Conservation (phyloP, 179 eudicot genomes). For the Actinidia chinensis region DNA sequence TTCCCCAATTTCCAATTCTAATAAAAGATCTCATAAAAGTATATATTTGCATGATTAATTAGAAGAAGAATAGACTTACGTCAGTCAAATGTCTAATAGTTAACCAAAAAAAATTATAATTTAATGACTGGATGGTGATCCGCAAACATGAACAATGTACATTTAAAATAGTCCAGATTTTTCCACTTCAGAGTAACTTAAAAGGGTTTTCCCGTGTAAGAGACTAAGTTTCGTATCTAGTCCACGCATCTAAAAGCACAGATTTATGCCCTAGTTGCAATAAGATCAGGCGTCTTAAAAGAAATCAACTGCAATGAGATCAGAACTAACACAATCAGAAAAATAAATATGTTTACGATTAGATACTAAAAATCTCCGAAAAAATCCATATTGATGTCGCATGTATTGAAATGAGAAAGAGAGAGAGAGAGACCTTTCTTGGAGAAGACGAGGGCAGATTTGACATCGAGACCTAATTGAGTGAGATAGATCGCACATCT, state of each 20-base stretch:
- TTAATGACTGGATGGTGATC: too few relatives aligned
- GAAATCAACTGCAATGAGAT: neutral
- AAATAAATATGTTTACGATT: neutral
- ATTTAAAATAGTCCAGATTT: too few relatives aligned
- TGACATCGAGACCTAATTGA: slow-evolving; percentile 65
- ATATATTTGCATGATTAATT: too few relatives aligned
- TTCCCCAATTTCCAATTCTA: too few relatives aligned
- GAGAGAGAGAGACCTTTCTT: slow-evolving; percentile 58
- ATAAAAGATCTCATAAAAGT: too few relatives aligned
- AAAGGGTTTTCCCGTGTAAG: neutral
- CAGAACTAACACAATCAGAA: neutral
- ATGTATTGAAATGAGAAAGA: neutral
- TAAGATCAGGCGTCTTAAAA: slow-evolving; percentile 1
- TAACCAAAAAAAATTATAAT: too few relatives aligned
- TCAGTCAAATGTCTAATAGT: too few relatives aligned
- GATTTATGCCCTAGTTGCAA: neutral
- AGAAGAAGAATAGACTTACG: too few relatives aligned
- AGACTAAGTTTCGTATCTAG: neutral
- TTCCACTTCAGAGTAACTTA: too few relatives aligned
- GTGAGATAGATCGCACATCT: slow-evolving; percentile 62
- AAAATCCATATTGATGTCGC: neutral
- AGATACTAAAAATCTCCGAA: neutral
- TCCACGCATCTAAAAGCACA: neutral
- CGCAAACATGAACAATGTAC: too few relatives aligned
- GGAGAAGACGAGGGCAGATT: slow-evolving; percentile 70